Evolutionary conservation across 2,329 filamentous ascomycete genomes (phyloP), one percentile per base, ranked within the genome.

Genomic region (Phaeosphaeriaceae sp.): DNA sequence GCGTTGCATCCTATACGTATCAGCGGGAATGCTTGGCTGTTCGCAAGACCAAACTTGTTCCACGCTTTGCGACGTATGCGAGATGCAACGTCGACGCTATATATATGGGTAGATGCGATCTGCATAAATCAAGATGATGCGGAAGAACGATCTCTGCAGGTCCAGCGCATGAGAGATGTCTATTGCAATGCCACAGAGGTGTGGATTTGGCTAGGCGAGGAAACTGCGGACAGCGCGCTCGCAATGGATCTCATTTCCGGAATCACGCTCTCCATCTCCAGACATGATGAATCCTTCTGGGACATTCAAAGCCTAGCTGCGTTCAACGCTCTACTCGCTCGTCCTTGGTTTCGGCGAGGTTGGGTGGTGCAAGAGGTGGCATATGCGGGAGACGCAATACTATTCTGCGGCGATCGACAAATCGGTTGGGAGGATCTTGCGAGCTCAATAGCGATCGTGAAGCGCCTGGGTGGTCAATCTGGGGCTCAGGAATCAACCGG

Each of bases 281-380:
- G 48, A 63, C 67, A 30, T 42, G 53, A 55, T 74, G 71, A 74
- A 56, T 89, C 82, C 15, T 78, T 75, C 13, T 35, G 30, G 30
- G 10, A 35, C 10, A 7, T 35, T 11, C 30, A 35, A 3, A 35
- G 30, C 30, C 0, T 61, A 56, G 67, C 89, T 88, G 76, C 86
- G 87, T 53, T 76, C 64, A 0, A 77, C 22, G 17, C 21, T 19
- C 77, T 0, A 91, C 82, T 13, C 90, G 86, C 0, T 77, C 68
- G 0, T 86, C 82, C 0, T 81, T 79, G 11, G 28, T 35, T 52
- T n/a, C 28, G 42, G 21, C 49, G 49, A 21, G 30, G n/a, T 5
- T 40, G 49, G 49, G 49, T 52, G 5, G 32, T 52, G n/a, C 47
- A 49, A 28, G 47, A 49, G 47, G 47, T 23, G 10, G 43, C 43